These are phyloP conservation scores for Polygonum maritimum DNA, from an alignment of 148 eudicot species.

Conservation along the genomic window DNA sequence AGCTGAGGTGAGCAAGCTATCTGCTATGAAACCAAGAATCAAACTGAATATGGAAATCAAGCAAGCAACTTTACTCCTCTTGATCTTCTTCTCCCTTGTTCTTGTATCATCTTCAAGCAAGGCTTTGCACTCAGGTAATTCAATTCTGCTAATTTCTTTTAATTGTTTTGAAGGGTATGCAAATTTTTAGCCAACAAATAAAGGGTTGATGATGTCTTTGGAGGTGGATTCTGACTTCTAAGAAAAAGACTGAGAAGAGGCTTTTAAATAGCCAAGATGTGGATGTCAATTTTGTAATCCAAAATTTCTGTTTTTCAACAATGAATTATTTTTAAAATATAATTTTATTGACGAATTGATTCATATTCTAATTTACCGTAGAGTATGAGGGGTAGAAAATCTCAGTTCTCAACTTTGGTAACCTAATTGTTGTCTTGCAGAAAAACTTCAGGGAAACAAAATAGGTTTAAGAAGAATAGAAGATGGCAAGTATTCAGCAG, in stretches of 20 bases:
- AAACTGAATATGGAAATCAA: neutral
- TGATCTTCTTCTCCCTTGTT: conserved; percentile 2
- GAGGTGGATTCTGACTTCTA: neutral
- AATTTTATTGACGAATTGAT: too few species aligned
- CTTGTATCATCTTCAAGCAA: neutral
- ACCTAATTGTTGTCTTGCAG: neutral
- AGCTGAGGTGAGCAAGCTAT: neutral
- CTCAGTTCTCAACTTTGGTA: neutral
- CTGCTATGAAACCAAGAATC: neutral
- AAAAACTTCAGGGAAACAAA: neutral
- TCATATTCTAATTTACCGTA: too few species aligned
- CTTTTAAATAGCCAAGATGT: neutral
- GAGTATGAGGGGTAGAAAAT: too few species aligned
- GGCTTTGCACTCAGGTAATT: neutral
- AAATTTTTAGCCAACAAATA: neutral
- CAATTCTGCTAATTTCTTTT: neutral
- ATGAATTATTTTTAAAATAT: too few species aligned
- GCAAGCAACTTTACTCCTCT: neutral
- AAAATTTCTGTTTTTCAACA: too few species aligned
- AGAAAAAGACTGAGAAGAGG: neutral
- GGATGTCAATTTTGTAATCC: neutral
- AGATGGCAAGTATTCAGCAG: neutral
- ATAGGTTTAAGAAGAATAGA: neutral
- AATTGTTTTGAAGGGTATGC: neutral
- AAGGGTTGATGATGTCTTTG: neutral